Conservation (phyloP, 78 protist genomes). For the Thecamonas trahens region DNA sequence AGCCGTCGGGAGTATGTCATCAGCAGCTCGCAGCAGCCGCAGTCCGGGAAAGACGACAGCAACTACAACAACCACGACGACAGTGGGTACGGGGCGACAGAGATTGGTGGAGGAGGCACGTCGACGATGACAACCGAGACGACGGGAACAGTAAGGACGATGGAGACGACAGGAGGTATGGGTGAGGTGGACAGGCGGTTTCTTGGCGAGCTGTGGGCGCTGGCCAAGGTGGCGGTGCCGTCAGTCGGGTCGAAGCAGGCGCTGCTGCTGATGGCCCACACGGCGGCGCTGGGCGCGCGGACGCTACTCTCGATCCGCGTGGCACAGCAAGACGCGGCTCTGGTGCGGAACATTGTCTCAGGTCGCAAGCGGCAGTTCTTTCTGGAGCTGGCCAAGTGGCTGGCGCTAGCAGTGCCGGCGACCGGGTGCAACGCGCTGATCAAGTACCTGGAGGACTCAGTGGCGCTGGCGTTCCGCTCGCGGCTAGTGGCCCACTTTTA, state of each 20-base stretch:
- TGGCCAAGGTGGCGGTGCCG: conserved; percentile 6
- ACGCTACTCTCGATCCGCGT: conserved; percentile 16
- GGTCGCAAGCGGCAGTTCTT: neutral
- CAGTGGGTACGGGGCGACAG: too few species aligned
- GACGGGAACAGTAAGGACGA: too few species aligned
- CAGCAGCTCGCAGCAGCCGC: too few species aligned
- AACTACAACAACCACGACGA: too few species aligned
- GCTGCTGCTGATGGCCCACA: neutral
- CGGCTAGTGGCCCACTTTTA: conserved; percentile 15
- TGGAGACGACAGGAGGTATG: too few species aligned
- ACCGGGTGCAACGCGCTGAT: conserved; percentile 25
- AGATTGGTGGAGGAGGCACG: too few species aligned
- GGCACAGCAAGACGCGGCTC: conserved; percentile 17
- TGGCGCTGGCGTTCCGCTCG: conserved; percentile 32
- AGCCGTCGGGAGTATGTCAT: too few species aligned
- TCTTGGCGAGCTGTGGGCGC: neutral
- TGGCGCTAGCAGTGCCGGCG: conserved; percentile 26
- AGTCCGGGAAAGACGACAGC: too few species aligned
- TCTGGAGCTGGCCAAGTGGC: conserved; percentile 16
- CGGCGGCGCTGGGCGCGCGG: conserved; percentile 5
- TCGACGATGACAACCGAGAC: too few species aligned
- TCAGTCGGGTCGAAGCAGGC: neutral
- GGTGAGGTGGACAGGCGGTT: conserved; percentile 11
- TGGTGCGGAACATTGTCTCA: neutral
- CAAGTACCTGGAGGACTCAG: conserved; percentile 14